These are phyloP conservation scores for Moesziomyces parantarcticus DNA, from an alignment of 1,284 basidiomycete species.

Conservation along the genomic window DNA sequence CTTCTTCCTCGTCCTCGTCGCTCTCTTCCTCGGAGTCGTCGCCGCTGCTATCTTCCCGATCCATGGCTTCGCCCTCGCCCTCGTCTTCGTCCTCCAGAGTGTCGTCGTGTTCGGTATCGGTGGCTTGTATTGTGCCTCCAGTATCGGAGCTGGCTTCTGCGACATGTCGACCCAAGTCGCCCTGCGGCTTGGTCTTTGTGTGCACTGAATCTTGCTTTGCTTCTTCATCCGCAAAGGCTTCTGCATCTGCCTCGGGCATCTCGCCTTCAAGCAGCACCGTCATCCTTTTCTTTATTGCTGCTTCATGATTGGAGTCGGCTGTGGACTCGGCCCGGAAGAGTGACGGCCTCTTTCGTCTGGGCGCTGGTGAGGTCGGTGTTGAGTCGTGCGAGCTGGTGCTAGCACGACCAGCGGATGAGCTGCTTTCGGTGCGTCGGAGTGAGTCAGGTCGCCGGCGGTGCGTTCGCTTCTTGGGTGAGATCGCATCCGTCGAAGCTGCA, in stretches of 20 bases:
- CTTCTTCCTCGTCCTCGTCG: conserved; percentile 37
- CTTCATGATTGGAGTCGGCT: conserved; percentile 14
- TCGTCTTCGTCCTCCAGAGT: neutral
- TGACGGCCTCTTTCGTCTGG: conserved; percentile 28
- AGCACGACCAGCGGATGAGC: conserved; percentile 19
- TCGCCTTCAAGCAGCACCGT: conserved; percentile 57
- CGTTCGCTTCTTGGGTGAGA: conserved; percentile 21
- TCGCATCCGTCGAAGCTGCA: conserved; percentile 14
- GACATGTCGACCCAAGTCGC: neutral
- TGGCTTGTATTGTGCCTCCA: conserved; percentile 4
- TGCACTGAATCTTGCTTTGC: neutral
- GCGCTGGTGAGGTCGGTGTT: conserved; percentile 22
- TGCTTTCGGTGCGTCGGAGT: conserved; percentile 25
- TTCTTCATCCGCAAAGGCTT: conserved; percentile 8
- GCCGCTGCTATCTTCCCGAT: neutral
- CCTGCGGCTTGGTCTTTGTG: neutral
- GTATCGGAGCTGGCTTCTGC: neutral
- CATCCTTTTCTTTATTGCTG: conserved; percentile 46
- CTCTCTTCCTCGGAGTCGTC: conserved; percentile 16
- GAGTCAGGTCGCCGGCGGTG: conserved; percentile 19
- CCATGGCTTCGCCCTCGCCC: neutral
- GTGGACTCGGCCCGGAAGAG: conserved; percentile 20
- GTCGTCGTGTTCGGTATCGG: conserved; percentile 7
- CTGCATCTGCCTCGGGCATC: conserved; percentile 49
- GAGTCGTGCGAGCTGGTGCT: conserved; percentile 30